Evolutionary conservation across 2,329 filamentous ascomycete species (phyloP).

Genomic region (Pestalotiopsis sp.): DNA sequence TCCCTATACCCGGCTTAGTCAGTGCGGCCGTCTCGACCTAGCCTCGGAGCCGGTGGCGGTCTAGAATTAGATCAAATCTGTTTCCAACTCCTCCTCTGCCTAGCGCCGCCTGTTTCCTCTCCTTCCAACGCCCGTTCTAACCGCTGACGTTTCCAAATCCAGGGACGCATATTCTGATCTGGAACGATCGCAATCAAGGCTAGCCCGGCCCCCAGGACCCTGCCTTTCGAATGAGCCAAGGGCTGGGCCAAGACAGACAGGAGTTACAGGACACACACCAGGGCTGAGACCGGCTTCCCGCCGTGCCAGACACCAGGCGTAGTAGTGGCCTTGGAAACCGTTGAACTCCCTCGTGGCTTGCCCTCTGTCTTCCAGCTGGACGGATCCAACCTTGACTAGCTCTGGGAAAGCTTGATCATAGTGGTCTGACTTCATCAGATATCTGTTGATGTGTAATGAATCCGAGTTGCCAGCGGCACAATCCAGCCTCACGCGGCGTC

Average conservation of each 20-base stretch:
- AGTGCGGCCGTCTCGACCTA: not conserved
- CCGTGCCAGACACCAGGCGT: not conserved
- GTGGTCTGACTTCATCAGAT: not conserved
- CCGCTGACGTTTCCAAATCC: not conserved
- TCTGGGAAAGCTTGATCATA: not conserved
- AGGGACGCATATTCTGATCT: not conserved
- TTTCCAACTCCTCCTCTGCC: no score
- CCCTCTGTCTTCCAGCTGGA: not conserved
- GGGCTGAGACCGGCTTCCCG: not conserved
- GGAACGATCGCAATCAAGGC: not conserved
- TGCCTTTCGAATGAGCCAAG: not conserved
- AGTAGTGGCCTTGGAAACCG: not conserved
- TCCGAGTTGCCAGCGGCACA: not conserved
- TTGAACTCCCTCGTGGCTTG: not conserved
- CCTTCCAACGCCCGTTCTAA: not conserved
- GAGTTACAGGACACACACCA: not conserved
- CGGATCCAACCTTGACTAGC: not conserved
- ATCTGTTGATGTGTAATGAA: not conserved
- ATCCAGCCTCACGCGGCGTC: not conserved
- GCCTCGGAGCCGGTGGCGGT: not conserved
- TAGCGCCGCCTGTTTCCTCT: not conserved
- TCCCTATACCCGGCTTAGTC: not conserved
- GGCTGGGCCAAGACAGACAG: not conserved
- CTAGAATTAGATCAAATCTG: not conserved
- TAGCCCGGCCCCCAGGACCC: not conserved